phyloP scores from a whole-genome alignment of 495 filamentous ascomycete genomes.

The Lasiosphaeria miniovina region DNA sequence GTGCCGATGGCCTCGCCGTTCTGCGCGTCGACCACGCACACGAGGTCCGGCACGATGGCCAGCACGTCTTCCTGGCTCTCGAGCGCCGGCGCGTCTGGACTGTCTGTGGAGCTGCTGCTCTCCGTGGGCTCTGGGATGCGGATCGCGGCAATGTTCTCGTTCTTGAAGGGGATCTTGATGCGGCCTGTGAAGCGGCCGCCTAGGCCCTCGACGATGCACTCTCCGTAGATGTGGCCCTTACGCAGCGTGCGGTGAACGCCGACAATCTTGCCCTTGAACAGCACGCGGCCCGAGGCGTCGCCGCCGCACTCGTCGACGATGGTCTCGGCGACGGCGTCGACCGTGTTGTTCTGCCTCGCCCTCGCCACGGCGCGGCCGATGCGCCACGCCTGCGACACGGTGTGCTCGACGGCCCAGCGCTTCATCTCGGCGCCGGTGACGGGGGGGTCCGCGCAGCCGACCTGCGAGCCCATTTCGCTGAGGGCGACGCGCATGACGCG shows the following conservation, averaged over 20 bases:
- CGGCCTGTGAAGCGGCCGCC: slow-evolving; percentile 29
- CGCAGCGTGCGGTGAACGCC: slow-evolving; percentile 53
- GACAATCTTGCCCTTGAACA: slow-evolving; percentile 61
- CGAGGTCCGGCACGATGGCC: slow-evolving; percentile 60
- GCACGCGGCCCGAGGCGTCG: slow-evolving; percentile 45
- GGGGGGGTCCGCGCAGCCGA: slow-evolving; percentile 45
- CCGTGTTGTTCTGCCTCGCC: slow-evolving; percentile 44
- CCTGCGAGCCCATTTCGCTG: slow-evolving; percentile 47
- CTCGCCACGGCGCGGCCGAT: slow-evolving; percentile 53
- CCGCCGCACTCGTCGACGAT: slow-evolving; percentile 59
- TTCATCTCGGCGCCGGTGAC: slow-evolving; percentile 43
- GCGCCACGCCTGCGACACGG: slow-evolving; percentile 51
- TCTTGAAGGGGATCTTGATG: slow-evolving; percentile 61
- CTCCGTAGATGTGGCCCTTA: slow-evolving; percentile 54
- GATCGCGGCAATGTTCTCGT: slow-evolving; percentile 60
- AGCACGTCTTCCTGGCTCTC: slow-evolving; percentile 46
- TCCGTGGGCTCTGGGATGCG: slow-evolving; percentile 22
- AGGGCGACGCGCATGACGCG: slow-evolving; percentile 41
- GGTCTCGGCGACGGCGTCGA: slow-evolving; percentile 50
- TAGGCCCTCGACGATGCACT: slow-evolving; percentile 51
- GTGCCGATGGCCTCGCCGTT: slow-evolving; percentile 60
- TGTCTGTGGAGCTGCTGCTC: background rate
- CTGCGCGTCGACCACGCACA: slow-evolving; percentile 57
- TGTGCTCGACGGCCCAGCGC: slow-evolving; percentile 50
- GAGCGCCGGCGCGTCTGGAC: slow-evolving; percentile 6